Conservation (phyloP, 2,329 filamentous ascomycete species). For the Helicocarpus griseus region DNA sequence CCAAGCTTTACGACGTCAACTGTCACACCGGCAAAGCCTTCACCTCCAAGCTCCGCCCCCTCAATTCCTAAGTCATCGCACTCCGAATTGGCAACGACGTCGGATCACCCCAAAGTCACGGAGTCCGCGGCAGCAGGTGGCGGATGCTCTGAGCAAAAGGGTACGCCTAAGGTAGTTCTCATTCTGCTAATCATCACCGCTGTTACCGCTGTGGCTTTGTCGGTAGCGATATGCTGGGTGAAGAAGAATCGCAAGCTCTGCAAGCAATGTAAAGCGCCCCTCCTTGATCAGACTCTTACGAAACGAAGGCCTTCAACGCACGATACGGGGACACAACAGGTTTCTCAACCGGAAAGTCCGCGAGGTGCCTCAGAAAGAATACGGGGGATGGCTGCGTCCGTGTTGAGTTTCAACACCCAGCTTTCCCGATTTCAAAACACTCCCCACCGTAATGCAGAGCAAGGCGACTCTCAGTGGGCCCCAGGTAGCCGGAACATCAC, state of each 20-base stretch:
- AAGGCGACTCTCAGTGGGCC: not conserved
- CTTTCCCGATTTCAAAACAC: not conserved
- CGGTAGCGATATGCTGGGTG: not conserved
- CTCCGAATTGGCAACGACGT: not conserved
- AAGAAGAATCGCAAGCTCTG: not conserved
- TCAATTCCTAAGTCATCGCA: not conserved
- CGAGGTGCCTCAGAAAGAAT: not conserved
- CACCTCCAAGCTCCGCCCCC: not conserved
- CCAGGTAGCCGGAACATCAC: not conserved
- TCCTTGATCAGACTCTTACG: not conserved
- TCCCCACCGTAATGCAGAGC: not conserved
- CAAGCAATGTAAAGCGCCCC: not conserved
- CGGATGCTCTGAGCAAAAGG: not conserved
- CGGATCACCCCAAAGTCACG: not conserved
- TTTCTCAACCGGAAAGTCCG: not conserved
- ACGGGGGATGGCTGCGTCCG: not conserved
- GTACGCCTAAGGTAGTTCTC: not conserved
- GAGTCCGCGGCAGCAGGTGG: not conserved
- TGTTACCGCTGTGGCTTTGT: not conserved
- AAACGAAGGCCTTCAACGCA: not conserved
- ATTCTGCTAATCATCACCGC: not conserved
- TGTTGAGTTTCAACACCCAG: not conserved
- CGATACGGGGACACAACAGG: not conserved
- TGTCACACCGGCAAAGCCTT: not conserved
- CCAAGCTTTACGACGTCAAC: not conserved